A percentile compares a stretch with the other conserved stretches of the same genome.
phyloP scores from a whole-genome alignment of 176 grass and related monocot species.

The Calamus simplicifolius region DNA sequence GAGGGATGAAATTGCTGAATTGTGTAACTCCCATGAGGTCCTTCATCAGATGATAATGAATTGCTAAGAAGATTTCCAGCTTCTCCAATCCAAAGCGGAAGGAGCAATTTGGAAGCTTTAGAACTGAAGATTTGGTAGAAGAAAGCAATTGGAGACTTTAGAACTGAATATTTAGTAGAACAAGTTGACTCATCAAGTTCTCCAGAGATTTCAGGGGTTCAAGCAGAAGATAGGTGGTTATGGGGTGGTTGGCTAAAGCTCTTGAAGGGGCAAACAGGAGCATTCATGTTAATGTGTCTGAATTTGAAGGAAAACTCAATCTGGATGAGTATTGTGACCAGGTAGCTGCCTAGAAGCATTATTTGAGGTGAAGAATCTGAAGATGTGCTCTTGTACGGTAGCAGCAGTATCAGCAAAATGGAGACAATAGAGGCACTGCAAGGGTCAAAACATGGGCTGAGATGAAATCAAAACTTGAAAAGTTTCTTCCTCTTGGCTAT shows the following conservation, averaged over 20 bases:
- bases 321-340: neutral
- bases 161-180: too few relatives aligned
- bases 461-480: neutral
- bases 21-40: too few relatives aligned
- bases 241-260: neutral
- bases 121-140: too few relatives aligned
- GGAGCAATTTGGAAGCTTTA: too few relatives aligned
- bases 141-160: too few relatives aligned
- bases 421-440: neutral
- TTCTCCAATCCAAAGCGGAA: too few relatives aligned
- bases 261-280: neutral
- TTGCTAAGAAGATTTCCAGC: too few relatives aligned
- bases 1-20: too few relatives aligned
- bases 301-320: neutral
- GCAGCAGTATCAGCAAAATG: neutral
- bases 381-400: neutral
- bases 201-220: too few relatives aligned
- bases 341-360: neutral
- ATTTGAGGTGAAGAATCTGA: neutral
- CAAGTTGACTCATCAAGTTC: too few relatives aligned
- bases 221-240: neutral
- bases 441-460: neutral
- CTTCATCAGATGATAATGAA: too few relatives aligned
- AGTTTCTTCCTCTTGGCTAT: neutral
- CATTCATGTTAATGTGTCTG: neutral